A percentile compares a stretch with the other conserved stretches of the same genome.
These are phyloP conservation scores for Alnus glutinosa DNA, from an alignment of 306 rosid species.

Conservation along the genomic window DNA sequence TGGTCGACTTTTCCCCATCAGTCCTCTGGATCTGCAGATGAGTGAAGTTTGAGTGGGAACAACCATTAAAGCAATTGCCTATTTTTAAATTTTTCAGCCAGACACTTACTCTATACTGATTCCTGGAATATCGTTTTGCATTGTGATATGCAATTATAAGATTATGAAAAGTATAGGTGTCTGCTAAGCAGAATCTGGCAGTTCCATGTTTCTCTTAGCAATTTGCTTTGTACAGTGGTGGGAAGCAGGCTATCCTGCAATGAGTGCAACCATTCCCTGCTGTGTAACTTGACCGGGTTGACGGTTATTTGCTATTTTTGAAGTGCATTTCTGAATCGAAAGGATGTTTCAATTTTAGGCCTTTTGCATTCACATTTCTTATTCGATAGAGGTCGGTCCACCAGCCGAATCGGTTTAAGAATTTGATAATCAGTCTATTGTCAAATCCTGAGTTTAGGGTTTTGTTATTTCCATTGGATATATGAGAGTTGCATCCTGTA, in stretches of 20 bases:
- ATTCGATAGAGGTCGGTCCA: background rate
- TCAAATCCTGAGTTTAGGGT: background rate
- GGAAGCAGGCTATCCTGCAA: background rate
- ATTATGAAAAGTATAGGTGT: background rate
- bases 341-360: background rate
- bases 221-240: background rate
- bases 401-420: background rate
- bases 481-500: background rate
- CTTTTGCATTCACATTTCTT: background rate
- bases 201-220: background rate
- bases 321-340: background rate
- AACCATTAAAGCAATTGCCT: background rate
- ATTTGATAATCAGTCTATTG: background rate
- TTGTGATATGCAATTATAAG: background rate
- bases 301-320: background rate
- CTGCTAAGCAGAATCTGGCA: background rate
- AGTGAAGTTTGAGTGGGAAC: background rate
- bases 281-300: background rate
- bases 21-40: slow-evolving; percentile 48
- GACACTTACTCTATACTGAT: background rate
- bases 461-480: background rate
- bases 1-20: slow-evolving; percentile 80
- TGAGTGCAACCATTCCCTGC: background rate
- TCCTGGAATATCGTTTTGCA: background rate
- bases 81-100: background rate